Evolutionary conservation across 169 alveolate genomes (phyloP), one percentile per base, ranked within the genome.

Genomic region (Perkinsus chesapeaki): DNA sequence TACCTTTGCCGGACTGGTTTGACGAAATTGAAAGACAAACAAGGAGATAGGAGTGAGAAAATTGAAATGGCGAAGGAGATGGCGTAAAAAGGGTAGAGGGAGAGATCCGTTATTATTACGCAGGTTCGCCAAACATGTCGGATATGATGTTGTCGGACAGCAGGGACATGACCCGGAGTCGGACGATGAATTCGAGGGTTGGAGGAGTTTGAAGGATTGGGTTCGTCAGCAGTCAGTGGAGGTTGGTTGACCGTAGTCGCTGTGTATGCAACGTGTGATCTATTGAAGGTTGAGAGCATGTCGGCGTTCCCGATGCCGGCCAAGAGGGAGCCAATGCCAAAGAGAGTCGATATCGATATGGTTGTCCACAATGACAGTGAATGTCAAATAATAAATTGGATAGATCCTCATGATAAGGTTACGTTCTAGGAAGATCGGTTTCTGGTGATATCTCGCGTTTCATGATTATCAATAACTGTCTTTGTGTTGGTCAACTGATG

Each of bases 291-390:
- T 39, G 96, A 94, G 93, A 73, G 60, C 43, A 93, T 94, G 93
- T 94, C 96, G 3, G 96, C 96, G 39, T 94, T 94, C 73, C 96
- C 96, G 16, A 73, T 73, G 23, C 93, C 93, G 0, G 95, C 92
- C 20, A 93, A 91, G 39, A 96, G 98, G 38, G 96, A 97, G 91
- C 98, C 98, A 0, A 94, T 96, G 92, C 98, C 98, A 0, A 97
- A 97, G 93, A 95, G 98, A 0, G 98, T 97, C 10, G 98, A 97
- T 92, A 98, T 97, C 39, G 98, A 97, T 92, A 90, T 97, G 39
- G 96, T 98, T 0, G 98, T 97, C 38, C 93, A 90, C 39, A 95
- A 97, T 90, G 94, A 96, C 72, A 95, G 96, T 12, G 94, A 96
- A 72, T 96, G 95, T 3, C 97, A 97, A 91, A 96, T 97, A n/a